Evolutionary conservation across 148 eudicot species (phyloP).

Genomic region (Mesembryanthemum crystallinum): DNA sequence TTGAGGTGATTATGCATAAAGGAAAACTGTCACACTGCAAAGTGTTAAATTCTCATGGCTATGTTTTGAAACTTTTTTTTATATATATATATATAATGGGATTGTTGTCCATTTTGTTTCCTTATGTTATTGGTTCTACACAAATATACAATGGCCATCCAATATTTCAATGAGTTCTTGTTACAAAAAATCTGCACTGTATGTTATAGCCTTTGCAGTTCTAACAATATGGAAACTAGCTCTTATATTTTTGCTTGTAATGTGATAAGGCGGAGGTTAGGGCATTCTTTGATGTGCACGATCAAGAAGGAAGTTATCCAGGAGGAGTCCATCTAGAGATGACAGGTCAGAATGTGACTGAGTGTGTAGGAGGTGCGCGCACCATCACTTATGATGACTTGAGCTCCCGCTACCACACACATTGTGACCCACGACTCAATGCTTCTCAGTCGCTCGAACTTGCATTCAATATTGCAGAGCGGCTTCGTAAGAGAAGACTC

Average conservation of each 20-base stretch:
- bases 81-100: no score
- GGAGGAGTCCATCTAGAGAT: slow-evolving; percentile 84
- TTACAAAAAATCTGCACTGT: not conserved
- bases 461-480: slow-evolving; percentile 70
- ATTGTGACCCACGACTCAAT: slow-evolving; percentile 79
- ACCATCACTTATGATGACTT: slow-evolving; percentile 74
- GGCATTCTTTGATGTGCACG: slow-evolving; percentile 80
- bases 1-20: no score
- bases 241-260: slow-evolving; percentile 5
- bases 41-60: no score
- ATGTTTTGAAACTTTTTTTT: no score
- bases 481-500: slow-evolving; percentile 66
- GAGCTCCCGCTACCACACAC: slow-evolving; percentile 79
- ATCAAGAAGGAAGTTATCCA: slow-evolving; percentile 87
- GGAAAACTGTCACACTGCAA: no score
- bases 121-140: no score
- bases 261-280: slow-evolving; percentile 54
- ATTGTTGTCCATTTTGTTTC: no score
- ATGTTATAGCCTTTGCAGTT: not conserved
- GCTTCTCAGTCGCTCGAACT: slow-evolving; percentile 81
- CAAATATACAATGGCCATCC: no score
- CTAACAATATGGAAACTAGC: not conserved
- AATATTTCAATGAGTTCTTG: no score
- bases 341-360: slow-evolving; percentile 85
- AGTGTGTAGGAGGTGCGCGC: slow-evolving; percentile 75